Base-by-base conservation (phyloP, 305 asterid genomes). In the Fraxinus greggii region DNA sequence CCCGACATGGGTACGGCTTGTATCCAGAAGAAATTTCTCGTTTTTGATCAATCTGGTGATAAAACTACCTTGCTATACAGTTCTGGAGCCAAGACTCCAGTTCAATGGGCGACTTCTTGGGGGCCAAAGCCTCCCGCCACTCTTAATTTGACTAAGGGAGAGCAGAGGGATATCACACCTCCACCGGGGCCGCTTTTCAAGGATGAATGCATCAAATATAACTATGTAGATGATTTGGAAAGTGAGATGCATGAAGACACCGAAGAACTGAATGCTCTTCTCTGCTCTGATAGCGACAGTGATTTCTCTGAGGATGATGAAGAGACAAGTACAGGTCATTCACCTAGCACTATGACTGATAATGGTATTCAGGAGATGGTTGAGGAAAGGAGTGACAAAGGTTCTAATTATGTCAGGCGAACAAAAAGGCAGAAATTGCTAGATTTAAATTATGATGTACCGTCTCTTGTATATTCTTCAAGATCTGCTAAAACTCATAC, bases 231-330 rank as follows among this genome's bases (percentile, higher is more conserved):
- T 76, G 86, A 74, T 51, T 72, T 45, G 0, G 90, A 83, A 79
- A 88, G 87, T n/a, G 97, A 94, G 85, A 88, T 88, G 92, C 94
- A 35, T 3, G 98, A 95, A 87, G 92, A 95, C 88, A 89, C 99
- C 0, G 98, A 92, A 81, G 99, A 95, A 79, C 81, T 95, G 70
- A 84, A 94, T 61, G 99, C 97, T 77, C 87, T 95, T 26, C 93
- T 94, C 31, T 94, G 83, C 85, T 95, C 99, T 17, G 99, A 95
- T 51, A 82, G 83, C 33, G 94, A 89, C 54, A 31, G 75, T 79
- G 90, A 89, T 81, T 84, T 59, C 76, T 87, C 88, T 0, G 94
- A 93, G 81, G 97, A 92, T 28, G 96, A 92, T 77, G 99, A 95
- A 80, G 95, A 87, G 45, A 86, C 88, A 4, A 95, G 99, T 86